Percentiles rank a stretch among this genome's conserved stretches.
These are phyloP conservation scores for Ramaria rubella DNA, from an alignment of 768 basidiomycete species.

Conservation along the genomic window DNA sequence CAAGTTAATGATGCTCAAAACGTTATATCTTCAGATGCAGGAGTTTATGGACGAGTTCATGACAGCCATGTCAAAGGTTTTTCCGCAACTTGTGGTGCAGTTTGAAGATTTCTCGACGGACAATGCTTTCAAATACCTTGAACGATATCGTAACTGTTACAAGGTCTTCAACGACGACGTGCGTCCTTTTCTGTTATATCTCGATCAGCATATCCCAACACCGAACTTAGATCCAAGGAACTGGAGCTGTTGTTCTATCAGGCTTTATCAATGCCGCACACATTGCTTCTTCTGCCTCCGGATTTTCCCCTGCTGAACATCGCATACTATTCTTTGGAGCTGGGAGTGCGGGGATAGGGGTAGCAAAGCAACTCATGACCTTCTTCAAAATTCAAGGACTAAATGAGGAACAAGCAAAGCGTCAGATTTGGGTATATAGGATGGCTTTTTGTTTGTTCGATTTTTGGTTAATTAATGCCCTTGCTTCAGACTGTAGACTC, in stretches of 20 bases:
- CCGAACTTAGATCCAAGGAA: conserved; percentile 27
- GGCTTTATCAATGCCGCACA: conserved; percentile 36
- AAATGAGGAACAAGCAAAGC: conserved; percentile 32
- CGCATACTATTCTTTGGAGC: conserved; percentile 41
- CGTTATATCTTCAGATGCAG: conserved; percentile 15
- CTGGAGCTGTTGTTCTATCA: conserved; percentile 37
- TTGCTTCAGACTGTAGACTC: conserved; percentile 28
- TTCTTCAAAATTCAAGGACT: conserved; percentile 35
- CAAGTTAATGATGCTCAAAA: background rate
- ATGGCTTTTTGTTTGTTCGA: background rate
- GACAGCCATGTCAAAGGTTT: conserved; percentile 28
- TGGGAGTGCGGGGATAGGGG: conserved; percentile 38
- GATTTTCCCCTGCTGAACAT: conserved; percentile 31
- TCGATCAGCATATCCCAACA: background rate
- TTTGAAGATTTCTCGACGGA: conserved; percentile 25
- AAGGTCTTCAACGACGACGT: conserved; percentile 33
- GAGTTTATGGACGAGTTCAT: conserved; percentile 38
- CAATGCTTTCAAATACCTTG: conserved; percentile 36
- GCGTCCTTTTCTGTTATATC: background rate
- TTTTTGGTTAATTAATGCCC: background rate
- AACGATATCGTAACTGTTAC: conserved; percentile 24
- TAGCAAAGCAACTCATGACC: conserved; percentile 35
- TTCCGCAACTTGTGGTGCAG: conserved; percentile 32
- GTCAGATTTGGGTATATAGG: conserved; percentile 30
- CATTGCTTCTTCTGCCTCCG: conserved; percentile 25